Evolutionary conservation across 2,329 filamentous ascomycete genomes (phyloP).

Genomic region (Erysiphe pulchra): DNA sequence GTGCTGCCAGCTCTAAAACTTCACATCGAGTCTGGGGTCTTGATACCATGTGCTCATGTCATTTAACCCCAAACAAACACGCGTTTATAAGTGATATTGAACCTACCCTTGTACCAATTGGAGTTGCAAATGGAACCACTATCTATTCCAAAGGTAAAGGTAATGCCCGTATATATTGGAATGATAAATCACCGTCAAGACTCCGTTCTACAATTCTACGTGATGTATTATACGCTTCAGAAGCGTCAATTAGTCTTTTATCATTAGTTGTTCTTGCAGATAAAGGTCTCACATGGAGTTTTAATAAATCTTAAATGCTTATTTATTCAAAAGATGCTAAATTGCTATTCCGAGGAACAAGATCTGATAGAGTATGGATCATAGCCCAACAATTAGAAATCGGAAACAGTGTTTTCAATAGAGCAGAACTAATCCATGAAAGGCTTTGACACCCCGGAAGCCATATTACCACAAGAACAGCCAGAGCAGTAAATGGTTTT

Average conservation of each 20-base stretch:
- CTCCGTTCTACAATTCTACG: not conserved
- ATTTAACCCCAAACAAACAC: not conserved
- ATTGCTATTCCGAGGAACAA: not conserved
- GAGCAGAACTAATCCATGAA: not conserved
- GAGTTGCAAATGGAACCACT: not conserved
- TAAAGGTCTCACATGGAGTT: not conserved
- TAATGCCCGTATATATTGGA: not conserved
- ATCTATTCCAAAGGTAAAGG: not conserved
- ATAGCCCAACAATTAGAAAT: not conserved
- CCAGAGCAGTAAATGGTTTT: not conserved
- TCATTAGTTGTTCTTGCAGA: not conserved
- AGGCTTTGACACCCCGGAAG: not conserved
- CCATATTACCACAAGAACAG: not conserved
- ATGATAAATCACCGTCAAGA: not conserved
- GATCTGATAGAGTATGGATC: not conserved
- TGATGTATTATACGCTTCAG: not conserved
- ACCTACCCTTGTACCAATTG: not conserved
- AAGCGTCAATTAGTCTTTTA: not conserved
- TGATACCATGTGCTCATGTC: not conserved
- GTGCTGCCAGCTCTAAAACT: not conserved
- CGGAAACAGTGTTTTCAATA: not conserved
- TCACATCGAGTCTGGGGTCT: not conserved
- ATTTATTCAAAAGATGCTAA: not conserved
- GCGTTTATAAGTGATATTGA: not conserved
- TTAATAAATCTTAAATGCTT: not conserved